Evolutionary conservation across 352 stramenopile species (phyloP).

Genomic region (Pythium graminicola): DNA sequence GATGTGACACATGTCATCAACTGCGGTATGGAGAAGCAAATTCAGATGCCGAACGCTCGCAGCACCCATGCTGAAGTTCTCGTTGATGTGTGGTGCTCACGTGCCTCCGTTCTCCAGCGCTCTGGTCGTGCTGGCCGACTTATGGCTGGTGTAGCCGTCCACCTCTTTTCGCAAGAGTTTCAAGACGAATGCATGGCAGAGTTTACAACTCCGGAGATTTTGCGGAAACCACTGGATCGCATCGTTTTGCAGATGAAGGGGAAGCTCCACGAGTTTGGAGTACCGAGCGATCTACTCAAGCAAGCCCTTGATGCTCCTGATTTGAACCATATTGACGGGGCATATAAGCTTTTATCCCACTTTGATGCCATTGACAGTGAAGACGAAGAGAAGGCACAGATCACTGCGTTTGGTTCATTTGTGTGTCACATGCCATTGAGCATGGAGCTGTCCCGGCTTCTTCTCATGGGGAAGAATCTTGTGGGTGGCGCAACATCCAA

Average conservation of each 20-base stretch:
- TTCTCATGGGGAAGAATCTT: slow-evolving; percentile 52
- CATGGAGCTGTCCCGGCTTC: slow-evolving; percentile 62
- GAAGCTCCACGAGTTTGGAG: slow-evolving; percentile 60
- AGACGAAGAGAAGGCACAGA: slow-evolving; percentile 44
- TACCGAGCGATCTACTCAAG: slow-evolving; percentile 55
- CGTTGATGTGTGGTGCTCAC: slow-evolving; percentile 76
- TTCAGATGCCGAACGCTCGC: slow-evolving; percentile 85
- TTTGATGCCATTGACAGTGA: slow-evolving; percentile 63
- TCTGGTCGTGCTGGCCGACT: slow-evolving; percentile 80
- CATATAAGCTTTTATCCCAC: slow-evolving; percentile 65
- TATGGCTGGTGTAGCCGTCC: slow-evolving; percentile 68
- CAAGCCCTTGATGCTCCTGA: slow-evolving; percentile 66
- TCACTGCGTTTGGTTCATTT: slow-evolving; percentile 75
- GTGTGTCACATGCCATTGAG: slow-evolving; percentile 72
- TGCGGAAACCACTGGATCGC: slow-evolving; percentile 76
- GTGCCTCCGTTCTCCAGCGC: slow-evolving; percentile 75
- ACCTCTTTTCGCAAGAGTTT: slow-evolving; percentile 72
- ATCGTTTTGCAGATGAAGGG: slow-evolving; percentile 76
- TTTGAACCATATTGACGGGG: slow-evolving; percentile 58
- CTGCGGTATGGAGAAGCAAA: slow-evolving; percentile 80
- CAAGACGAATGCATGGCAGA: slow-evolving; percentile 59
- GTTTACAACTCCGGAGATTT: slow-evolving; percentile 74
- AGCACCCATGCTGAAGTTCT: slow-evolving; percentile 62
- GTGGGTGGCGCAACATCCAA: not conserved
- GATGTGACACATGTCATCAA: slow-evolving; percentile 85